Base-by-base conservation (phyloP, 257 asterid genomes). In the Solanum ossicruentum region DNA sequence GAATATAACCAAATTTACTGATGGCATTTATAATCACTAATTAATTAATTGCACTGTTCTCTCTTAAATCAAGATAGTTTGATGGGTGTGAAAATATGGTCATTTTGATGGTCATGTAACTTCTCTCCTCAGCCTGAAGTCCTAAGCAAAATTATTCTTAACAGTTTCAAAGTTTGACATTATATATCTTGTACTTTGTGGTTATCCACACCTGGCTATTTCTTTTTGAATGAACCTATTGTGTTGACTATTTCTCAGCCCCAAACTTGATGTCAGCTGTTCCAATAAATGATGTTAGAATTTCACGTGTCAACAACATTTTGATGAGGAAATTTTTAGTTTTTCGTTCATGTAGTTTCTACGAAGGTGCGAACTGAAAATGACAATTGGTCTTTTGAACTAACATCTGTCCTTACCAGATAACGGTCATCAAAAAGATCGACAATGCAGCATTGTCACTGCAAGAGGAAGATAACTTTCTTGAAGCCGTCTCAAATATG, bases 381-480 rank as follows among this genome's bases (percentile, higher is more conserved):
- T 75, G 61, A 23, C 17, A 77, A 51, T 71, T 75, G 15, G 60
- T 47, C 16, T 10, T 65, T 18, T 61, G n/a, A 51, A 58, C 45
- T 69, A 45, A 79, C 39, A 23, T 32, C 63, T 65, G 26, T 83
- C 51, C 73, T 18, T 81, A 85, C 83, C 93, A 97, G 99, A 86
- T 89, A 57, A 90, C 94, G 98, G 98, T 96, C 70, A 87, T 97
- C 6, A 97, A 97, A 85, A 95, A 95, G 89, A 92, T 97, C 70
- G 98, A 97, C 87, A 92, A 88, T 90, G 94, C 96, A 80, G 97
- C 98, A 52, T 80, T 95, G 60, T 97, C 99, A 52, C 90, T 97
- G 85, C 98, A 93, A 85, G 99, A 97, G 87, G 99, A 97, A 90
- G 98, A 97, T 83, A 90, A 90, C 90, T 97, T 95, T 85, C 93